Percentiles rank a stretch among this genome's conserved stretches.
phyloP scores from a whole-genome alignment of 768 basidiomycete species.

The Boletus huronensis region DNA sequence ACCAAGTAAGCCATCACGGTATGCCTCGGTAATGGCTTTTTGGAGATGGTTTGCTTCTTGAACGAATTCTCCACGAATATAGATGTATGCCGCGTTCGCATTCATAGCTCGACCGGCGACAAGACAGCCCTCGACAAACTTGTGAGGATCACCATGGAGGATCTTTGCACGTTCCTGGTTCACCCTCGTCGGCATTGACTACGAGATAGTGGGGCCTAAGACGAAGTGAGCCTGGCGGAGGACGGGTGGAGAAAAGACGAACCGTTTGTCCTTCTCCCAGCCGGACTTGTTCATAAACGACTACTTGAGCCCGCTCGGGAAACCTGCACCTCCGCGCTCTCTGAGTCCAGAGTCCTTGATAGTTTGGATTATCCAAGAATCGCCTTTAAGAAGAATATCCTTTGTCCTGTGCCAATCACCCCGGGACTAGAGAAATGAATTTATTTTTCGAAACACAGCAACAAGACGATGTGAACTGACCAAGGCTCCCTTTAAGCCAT shows the following conservation, averaged over 20 bases:
- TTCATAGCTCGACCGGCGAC: constrained; percentile 98
- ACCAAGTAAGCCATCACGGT: constrained; percentile 83
- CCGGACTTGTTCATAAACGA: constrained; percentile 99
- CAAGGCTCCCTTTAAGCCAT: constrained; percentile 88
- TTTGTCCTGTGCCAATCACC: constrained; percentile 99
- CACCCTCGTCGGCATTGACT: constrained; percentile 97
- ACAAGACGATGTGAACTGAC: constrained; percentile 35
- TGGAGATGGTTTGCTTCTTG: constrained; percentile 93
- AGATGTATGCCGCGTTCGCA: constrained; percentile 98
- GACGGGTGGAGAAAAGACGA: constrained; percentile 7
- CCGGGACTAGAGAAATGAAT: constrained; percentile 52
- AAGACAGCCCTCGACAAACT: constrained; percentile 95
- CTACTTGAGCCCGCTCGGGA: constrained; percentile 96
- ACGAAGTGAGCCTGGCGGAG: background rate
- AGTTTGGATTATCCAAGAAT: constrained; percentile 94
- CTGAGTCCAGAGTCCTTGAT: constrained; percentile 96
- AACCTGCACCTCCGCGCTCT: constrained; percentile 95
- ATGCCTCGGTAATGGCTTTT: constrained; percentile 94
- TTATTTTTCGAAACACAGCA: background rate
- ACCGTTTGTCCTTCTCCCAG: constrained; percentile 93
- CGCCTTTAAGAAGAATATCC: constrained; percentile 92
- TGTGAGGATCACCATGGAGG: constrained; percentile 96
- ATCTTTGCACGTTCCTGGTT: constrained; percentile 99
- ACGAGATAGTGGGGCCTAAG: constrained; percentile 89
- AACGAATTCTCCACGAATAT: constrained; percentile 97